Conservation (phyloP, 352 stramenopile genomes). For the Pythium aristosporum region DNA sequence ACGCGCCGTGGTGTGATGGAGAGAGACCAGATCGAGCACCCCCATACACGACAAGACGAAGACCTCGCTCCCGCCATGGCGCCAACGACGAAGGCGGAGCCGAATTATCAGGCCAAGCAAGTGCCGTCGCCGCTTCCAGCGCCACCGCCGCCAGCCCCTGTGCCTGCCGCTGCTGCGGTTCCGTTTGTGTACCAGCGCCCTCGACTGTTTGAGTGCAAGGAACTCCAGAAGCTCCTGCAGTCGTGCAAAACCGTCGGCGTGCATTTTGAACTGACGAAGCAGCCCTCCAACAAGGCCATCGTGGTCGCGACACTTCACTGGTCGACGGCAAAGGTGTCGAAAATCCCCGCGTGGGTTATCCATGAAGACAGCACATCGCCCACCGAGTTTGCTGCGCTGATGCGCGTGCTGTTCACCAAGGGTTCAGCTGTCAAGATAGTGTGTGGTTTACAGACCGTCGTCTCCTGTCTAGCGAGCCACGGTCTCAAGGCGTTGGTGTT, state of each 20-base stretch:
- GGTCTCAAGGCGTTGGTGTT: neutral
- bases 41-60: too few relatives aligned
- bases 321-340: neutral
- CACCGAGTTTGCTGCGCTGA: neutral
- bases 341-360: neutral
- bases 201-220: neutral
- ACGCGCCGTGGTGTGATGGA: too few relatives aligned
- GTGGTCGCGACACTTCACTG: neutral
- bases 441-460: neutral
- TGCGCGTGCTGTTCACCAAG: neutral
- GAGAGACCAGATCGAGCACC: too few relatives aligned
- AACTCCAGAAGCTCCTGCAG: neutral
- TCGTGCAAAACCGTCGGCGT: neutral
- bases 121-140: neutral
- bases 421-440: neutral
- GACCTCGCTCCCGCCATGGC: too few relatives aligned
- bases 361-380: neutral
- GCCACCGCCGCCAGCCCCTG: neutral
- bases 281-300: neutral
- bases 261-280: neutral
- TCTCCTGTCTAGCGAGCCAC: constrained; percentile 16
- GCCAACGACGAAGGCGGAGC: too few relatives aligned
- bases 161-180: neutral
- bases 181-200: constrained; percentile 32
- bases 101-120: too few relatives aligned